phyloP scores from a whole-genome alignment of 192 early-diverging fungal genomes.

The Allomyces macrogynus region DNA sequence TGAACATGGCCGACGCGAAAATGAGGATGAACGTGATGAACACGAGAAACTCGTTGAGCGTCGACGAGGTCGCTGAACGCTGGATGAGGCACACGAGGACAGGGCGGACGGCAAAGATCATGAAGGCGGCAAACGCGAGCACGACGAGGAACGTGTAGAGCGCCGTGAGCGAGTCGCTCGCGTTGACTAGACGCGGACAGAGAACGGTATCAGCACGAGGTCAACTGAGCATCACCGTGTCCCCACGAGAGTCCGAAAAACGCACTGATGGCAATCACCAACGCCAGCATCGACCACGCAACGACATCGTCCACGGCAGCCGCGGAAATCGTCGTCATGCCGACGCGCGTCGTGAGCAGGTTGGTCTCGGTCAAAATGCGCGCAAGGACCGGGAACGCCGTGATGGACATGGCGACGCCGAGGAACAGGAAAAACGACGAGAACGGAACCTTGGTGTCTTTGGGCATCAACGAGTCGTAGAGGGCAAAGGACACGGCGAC shows the following conservation, averaged over 20 bases:
- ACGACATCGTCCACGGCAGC: conserved; percentile 71
- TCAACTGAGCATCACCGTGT: no score
- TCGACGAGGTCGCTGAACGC: background rate
- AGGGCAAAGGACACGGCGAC: conserved; percentile 41
- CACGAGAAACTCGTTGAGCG: conserved; percentile 31
- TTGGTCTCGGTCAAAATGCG: conserved; percentile 82
- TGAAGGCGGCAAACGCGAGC: conserved; percentile 45
- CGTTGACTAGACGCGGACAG: no score
- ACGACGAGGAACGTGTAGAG: conserved; percentile 63
- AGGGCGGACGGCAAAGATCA: conserved; percentile 48
- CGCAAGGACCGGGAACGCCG: conserved; percentile 80
- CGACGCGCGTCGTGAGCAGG: conserved; percentile 57
- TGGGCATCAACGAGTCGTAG: conserved; percentile 30
- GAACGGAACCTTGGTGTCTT: conserved; percentile 21
- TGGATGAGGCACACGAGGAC: conserved; percentile 20
- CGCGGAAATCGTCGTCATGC: conserved; percentile 64
- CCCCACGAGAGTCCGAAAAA: no score
- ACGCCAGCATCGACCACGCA: conserved; percentile 49
- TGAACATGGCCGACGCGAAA: conserved; percentile 54
- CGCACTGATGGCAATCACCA: conserved; percentile 3
- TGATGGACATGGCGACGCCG: conserved; percentile 56
- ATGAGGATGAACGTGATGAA: conserved; percentile 53
- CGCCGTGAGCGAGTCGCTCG: conserved; percentile 35
- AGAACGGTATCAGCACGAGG: no score
- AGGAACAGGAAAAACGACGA: conserved; percentile 60